Conservation (phyloP, 2,329 filamentous ascomycete species). For the Clonostachys rhizophaga region DNA sequence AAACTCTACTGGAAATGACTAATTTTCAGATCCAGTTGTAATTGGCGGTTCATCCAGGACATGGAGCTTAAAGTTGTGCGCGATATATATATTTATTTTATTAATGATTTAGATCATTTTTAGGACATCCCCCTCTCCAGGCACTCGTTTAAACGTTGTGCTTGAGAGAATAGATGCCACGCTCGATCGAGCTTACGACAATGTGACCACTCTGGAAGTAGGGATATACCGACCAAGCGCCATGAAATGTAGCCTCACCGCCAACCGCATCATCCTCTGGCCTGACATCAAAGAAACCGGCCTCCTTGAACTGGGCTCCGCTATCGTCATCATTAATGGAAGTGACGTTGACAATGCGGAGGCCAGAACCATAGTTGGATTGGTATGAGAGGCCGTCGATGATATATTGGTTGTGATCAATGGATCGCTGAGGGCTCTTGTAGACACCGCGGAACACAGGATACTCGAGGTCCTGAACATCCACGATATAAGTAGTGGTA, state of each 20-base stretch:
- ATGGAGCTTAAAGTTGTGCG: too few relatives aligned
- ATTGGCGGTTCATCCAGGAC: too few relatives aligned
- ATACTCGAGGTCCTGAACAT: conserved; percentile 30
- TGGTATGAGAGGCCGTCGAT: conserved; percentile 34
- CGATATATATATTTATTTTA: too few relatives aligned
- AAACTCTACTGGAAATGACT: too few relatives aligned
- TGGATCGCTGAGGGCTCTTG: conserved; percentile 26
- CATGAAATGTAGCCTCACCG: conserved; percentile 26
- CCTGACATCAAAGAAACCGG: conserved; percentile 40
- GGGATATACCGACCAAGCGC: conserved; percentile 37
- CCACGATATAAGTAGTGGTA: conserved; percentile 45
- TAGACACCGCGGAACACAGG: conserved; percentile 33
- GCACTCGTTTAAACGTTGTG: too few relatives aligned
- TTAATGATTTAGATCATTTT: too few relatives aligned
- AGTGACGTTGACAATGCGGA: conserved; percentile 27
- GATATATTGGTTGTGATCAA: conserved; percentile 43
- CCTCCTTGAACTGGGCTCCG: conserved; percentile 29
- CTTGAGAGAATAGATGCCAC: conserved; percentile 33
- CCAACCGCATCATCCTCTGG: conserved; percentile 35
- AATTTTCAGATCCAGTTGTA: too few relatives aligned
- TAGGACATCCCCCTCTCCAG: too few relatives aligned
- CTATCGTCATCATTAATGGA: conserved; percentile 25
- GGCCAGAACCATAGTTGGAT: conserved; percentile 41
- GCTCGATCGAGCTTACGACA: conserved; percentile 40
- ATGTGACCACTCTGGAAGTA: conserved; percentile 37